Percentiles rank a stretch among this genome's conserved stretches.
These are phyloP conservation scores for Sergeia podlipaevii DNA, from an alignment of 208 protist species.

Conservation along the genomic window DNA sequence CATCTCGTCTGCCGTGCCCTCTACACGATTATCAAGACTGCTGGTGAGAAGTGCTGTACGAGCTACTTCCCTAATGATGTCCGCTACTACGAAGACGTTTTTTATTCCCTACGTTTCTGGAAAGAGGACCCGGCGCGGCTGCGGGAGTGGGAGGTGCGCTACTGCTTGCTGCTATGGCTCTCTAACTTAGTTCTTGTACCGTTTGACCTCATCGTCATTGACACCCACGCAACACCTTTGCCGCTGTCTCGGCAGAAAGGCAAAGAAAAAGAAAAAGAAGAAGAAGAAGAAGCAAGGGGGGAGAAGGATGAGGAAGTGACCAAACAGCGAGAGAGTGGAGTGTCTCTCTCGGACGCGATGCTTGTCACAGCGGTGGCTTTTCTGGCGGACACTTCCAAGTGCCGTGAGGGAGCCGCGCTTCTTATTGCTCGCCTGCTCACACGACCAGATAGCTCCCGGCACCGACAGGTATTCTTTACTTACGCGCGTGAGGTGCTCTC, in stretches of 20 bases:
- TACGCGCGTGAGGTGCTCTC: conserved; percentile 38
- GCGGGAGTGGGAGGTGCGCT: conserved; percentile 94
- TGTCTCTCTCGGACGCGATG: conserved; percentile 67
- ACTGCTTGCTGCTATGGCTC: conserved; percentile 96
- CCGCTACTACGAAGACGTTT: conserved; percentile 81
- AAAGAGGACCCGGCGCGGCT: conserved; percentile 29
- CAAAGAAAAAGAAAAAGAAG: not conserved
- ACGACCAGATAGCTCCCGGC: conserved; percentile 73
- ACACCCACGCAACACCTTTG: conserved; percentile 32
- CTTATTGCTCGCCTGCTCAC: conserved; percentile 90
- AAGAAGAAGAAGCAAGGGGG: no score
- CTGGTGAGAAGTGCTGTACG: conserved; percentile 91
- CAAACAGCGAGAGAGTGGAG: not conserved
- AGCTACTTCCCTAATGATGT: conserved; percentile 94
- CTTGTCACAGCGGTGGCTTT: conserved; percentile 67
- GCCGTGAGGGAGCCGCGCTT: conserved; percentile 88
- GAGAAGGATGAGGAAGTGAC: no score
- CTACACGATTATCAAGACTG: conserved; percentile 93
- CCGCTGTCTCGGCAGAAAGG: not conserved
- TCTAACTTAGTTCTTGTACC: conserved; percentile 95
- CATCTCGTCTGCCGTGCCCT: conserved; percentile 79
- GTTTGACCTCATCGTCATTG: conserved; percentile 93
- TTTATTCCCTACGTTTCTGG: conserved; percentile 76
- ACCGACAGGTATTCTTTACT: conserved; percentile 63
- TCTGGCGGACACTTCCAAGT: conserved; percentile 85